Conservation (phyloP, 805 yeast species). For the Candida easanensis region DNA sequence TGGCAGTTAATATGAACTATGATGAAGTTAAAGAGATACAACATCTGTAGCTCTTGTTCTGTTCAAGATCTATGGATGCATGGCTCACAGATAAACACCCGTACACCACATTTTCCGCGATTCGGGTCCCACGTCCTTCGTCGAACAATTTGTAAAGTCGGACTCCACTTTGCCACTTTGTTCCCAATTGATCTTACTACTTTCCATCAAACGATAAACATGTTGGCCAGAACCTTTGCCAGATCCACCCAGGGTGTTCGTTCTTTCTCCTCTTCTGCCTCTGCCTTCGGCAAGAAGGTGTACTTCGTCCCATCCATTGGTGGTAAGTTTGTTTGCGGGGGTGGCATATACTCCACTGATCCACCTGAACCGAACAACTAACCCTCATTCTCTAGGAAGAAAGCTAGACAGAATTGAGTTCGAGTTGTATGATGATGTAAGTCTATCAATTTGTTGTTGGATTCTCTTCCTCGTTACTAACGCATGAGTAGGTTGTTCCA, state of each 20-base stretch:
- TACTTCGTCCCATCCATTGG: conserved; percentile 55
- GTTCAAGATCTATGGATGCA: too few relatives aligned
- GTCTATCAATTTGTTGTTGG: conserved; percentile 9
- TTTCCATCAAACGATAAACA: conserved; percentile 4
- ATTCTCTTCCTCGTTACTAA: conserved; percentile 5
- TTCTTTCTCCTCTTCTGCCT: conserved; percentile 24
- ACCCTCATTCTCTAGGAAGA: conserved; percentile 22
- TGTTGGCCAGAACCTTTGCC: conserved; percentile 18
- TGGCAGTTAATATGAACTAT: too few relatives aligned
- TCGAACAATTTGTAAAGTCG: too few relatives aligned
- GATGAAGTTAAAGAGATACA: too few relatives aligned
- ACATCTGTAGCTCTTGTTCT: too few relatives aligned
- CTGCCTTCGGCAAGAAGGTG: conserved; percentile 45
- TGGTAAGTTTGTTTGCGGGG: conserved; percentile 29
- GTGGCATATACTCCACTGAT: neutral
- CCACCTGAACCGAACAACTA: neutral
- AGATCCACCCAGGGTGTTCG: conserved; percentile 19
- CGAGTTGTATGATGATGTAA: conserved; percentile 30
- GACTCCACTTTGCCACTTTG: neutral
- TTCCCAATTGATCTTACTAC: neutral
- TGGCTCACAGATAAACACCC: too few relatives aligned
- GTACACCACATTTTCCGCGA: too few relatives aligned
- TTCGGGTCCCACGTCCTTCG: too few relatives aligned
- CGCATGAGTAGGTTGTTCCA: conserved; percentile 44
- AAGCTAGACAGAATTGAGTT: conserved; percentile 39